A percentile compares a stretch with the other conserved stretches of the same genome.
These are phyloP conservation scores for Peribolospora kevripleyi DNA, from an alignment of 768 basidiomycete genomes.

Conservation along the genomic window DNA sequence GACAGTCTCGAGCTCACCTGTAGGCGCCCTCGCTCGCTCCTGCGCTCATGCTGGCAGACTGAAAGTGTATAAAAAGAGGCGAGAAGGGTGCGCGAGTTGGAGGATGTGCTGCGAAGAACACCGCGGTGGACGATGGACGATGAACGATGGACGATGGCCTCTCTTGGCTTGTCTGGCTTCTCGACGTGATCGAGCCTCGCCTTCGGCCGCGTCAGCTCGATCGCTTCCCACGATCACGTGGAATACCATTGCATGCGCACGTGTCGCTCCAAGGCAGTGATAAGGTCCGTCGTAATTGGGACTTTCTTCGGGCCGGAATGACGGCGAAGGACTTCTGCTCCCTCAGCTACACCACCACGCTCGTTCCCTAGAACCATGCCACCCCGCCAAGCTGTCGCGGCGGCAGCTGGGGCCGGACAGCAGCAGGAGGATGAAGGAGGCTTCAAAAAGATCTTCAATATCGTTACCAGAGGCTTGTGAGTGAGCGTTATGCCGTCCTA, in stretches of 20 bases:
- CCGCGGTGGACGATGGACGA: neutral
- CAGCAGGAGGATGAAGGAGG: neutral
- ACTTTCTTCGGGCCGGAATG: neutral
- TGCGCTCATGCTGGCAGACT: neutral
- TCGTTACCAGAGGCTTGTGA: neutral
- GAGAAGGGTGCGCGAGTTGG: neutral
- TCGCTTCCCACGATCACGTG: no score
- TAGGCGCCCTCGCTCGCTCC: constrained; percentile 17
- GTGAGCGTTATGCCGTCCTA: neutral
- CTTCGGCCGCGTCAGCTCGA: no score
- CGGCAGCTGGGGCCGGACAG: no score
- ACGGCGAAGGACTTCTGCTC: neutral
- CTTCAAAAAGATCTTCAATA: neutral
- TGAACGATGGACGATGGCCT: neutral
- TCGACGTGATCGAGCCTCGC: no score
- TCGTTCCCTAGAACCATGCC: neutral
- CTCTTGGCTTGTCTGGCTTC: no score
- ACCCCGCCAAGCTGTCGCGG: no score
- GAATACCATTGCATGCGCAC: neutral
- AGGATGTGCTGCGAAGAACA: neutral
- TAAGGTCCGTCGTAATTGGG: neutral
- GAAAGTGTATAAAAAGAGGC: neutral
- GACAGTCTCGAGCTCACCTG: constrained; percentile 14
- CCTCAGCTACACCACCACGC: neutral
- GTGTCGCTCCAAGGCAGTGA: neutral